Evolutionary conservation across 1,139 yeast species (phyloP).

Genomic region (Magnusiomyces starmeri): DNA sequence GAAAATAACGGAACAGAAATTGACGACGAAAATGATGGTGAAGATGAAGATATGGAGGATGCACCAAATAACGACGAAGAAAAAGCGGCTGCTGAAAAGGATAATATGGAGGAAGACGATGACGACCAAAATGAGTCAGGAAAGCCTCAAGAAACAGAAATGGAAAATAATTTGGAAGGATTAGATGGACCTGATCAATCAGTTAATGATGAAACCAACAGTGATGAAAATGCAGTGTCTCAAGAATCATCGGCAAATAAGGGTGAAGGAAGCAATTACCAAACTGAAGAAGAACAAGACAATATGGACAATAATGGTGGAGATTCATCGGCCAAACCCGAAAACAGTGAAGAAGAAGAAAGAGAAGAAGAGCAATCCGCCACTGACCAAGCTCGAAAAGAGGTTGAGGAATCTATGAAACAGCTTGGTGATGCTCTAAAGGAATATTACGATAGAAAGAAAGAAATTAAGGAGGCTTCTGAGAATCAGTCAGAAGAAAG

Average conservation of each 20-base stretch:
- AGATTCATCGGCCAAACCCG: conserved; percentile 20
- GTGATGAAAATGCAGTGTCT: conserved; percentile 42
- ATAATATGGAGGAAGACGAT: conserved; percentile 25
- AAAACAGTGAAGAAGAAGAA: conserved; percentile 19
- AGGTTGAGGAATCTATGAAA: conserved; percentile 73
- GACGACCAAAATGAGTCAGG: conserved; percentile 21
- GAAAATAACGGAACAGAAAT: conserved; percentile 67
- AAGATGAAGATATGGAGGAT: conserved; percentile 24
- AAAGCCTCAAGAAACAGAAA: conserved; percentile 17
- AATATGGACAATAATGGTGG: conserved; percentile 27
- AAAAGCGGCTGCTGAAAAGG: conserved; percentile 21
- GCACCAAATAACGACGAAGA: conserved; percentile 28
- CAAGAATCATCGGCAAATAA: conserved; percentile 64
- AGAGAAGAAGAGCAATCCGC: conserved; percentile 25
- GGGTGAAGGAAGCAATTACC: conserved; percentile 73
- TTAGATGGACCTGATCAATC: conserved; percentile 41
- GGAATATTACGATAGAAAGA: conserved; percentile 85
- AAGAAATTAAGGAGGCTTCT: conserved; percentile 57
- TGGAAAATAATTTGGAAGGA: conserved; percentile 32
- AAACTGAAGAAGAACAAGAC: conserved; percentile 52
- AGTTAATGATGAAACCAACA: conserved; percentile 40
- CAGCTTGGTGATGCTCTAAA: conserved; percentile 86
- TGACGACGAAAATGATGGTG: conserved; percentile 60
- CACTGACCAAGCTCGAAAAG: conserved; percentile 60
- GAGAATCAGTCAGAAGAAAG: conserved; percentile 38